Conservation (phyloP, 1,139 yeast species). For the Spathaspora sp. region DNA sequence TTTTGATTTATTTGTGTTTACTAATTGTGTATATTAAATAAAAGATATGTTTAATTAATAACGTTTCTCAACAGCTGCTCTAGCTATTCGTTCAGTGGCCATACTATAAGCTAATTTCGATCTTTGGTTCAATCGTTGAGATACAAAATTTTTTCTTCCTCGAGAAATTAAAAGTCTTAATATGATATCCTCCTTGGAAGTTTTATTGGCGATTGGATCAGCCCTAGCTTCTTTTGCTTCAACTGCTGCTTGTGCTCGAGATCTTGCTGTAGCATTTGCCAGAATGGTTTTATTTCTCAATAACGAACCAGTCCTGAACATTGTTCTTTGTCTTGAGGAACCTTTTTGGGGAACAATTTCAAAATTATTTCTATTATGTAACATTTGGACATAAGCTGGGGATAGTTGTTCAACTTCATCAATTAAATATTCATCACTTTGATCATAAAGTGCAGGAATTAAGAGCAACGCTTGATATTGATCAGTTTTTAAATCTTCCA, state of each 20-base stretch:
- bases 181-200: slow-evolving; percentile 64
- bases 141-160: slow-evolving; percentile 46
- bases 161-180: slow-evolving; percentile 55
- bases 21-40: slow-evolving; percentile 1
- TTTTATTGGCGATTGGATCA: slow-evolving; percentile 56
- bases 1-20: slow-evolving; percentile 1
- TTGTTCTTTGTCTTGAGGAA: slow-evolving; percentile 2
- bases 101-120: slow-evolving; percentile 62
- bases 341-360: slow-evolving; percentile 13
- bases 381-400: slow-evolving; percentile 49
- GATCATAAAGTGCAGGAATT: slow-evolving; percentile 68
- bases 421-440: slow-evolving; percentile 48
- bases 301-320: slow-evolving; percentile 45
- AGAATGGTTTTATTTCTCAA: slow-evolving; percentile 65
- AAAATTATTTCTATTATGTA: slow-evolving; percentile 45
- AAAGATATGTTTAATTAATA: slow-evolving; percentile 9
- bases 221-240: slow-evolving; percentile 53
- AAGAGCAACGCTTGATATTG: slow-evolving; percentile 64
- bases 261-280: slow-evolving; percentile 69
- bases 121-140: slow-evolving; percentile 58
- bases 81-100: slow-evolving; percentile 57
- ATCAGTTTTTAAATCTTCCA: slow-evolving; percentile 61
- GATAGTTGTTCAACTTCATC: slow-evolving; percentile 61
- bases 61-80: slow-evolving; percentile 47
- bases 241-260: slow-evolving; percentile 53